Conservation (phyloP, 768 basidiomycete species). For the Mycena epipterygia region DNA sequence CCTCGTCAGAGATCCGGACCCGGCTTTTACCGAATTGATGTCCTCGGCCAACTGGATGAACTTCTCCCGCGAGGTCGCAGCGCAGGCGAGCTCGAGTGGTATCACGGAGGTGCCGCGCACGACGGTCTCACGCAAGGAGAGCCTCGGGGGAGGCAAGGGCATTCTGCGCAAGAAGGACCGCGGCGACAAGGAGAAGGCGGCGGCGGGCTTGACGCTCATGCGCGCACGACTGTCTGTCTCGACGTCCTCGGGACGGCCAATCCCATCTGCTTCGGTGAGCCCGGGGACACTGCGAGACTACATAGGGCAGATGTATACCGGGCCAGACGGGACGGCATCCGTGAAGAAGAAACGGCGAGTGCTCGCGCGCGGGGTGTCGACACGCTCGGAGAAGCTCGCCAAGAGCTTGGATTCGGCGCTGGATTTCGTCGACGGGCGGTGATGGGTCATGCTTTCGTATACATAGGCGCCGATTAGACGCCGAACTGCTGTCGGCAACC, state of each 20-base stretch:
- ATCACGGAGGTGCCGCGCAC: conserved; percentile 27
- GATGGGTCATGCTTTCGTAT: not conserved
- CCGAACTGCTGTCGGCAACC: too few relatives aligned
- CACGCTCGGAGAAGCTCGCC: conserved; percentile 52
- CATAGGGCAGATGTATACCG: not conserved
- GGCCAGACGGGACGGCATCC: not conserved
- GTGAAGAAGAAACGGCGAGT: conserved; percentile 46
- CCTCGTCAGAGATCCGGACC: too few relatives aligned
- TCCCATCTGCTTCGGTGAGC: conserved; percentile 3
- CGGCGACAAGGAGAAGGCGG: conserved; percentile 34
- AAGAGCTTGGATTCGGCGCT: conserved; percentile 54
- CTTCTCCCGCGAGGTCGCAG: conserved; percentile 1
- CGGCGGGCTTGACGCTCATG: conserved; percentile 34
- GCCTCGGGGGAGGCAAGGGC: conserved; percentile 21
- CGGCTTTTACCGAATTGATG: too few relatives aligned
- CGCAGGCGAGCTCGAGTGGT: not conserved
- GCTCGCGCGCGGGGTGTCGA: conserved; percentile 50
- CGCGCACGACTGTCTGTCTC: conserved; percentile 50
- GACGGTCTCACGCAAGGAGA: conserved; percentile 4
- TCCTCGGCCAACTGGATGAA: too few relatives aligned
- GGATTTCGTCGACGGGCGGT: conserved; percentile 55
- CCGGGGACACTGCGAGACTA: conserved; percentile 24
- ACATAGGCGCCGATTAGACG: too few relatives aligned
- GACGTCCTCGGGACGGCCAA: conserved; percentile 9
- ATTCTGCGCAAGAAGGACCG: conserved; percentile 34